These are phyloP conservation scores for Pseudogymnoascus sp. DNA, from an alignment of 2,329 filamentous ascomycete genomes.

Conservation along the genomic window DNA sequence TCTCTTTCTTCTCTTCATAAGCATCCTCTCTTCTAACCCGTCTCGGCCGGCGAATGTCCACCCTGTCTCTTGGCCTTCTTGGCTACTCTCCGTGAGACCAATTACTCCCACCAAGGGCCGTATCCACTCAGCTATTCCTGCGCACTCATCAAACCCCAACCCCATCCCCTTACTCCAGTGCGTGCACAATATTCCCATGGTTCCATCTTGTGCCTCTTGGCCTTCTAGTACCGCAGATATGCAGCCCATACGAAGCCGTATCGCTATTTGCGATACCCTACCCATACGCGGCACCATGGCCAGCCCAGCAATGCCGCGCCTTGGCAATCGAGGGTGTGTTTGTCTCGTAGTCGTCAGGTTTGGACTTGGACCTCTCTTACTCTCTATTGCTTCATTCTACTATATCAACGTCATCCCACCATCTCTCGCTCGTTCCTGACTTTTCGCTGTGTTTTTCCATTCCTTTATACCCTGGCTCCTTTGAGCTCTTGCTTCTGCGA, in stretches of 20 bases:
- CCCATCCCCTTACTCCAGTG: not conserved
- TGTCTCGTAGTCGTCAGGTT: not conserved
- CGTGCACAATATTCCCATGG: not conserved
- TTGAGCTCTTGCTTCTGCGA: not conserved
- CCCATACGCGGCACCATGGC: not conserved
- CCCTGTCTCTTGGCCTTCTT: constrained; percentile 1
- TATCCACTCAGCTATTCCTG: not conserved
- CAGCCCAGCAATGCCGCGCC: constrained; percentile 6
- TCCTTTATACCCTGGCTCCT: not conserved
- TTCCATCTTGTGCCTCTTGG: not conserved
- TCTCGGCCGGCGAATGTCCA: not conserved
- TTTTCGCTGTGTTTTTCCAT: not conserved
- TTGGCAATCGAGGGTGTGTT: not conserved
- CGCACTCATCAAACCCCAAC: not conserved
- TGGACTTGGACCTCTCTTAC: not conserved
- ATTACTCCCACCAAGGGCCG: not conserved
- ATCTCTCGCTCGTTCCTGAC: not conserved
- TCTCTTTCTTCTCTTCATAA: not conserved
- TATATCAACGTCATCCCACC: not conserved
- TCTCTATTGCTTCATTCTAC: not conserved
- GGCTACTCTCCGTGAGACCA: not conserved
- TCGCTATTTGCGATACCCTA: not conserved
- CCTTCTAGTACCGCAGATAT: not conserved
- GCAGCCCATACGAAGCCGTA: not conserved
- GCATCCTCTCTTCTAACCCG: not conserved